Evolutionary conservation across 768 basidiomycete species (phyloP).

Genomic region (Trametopsis cervina): DNA sequence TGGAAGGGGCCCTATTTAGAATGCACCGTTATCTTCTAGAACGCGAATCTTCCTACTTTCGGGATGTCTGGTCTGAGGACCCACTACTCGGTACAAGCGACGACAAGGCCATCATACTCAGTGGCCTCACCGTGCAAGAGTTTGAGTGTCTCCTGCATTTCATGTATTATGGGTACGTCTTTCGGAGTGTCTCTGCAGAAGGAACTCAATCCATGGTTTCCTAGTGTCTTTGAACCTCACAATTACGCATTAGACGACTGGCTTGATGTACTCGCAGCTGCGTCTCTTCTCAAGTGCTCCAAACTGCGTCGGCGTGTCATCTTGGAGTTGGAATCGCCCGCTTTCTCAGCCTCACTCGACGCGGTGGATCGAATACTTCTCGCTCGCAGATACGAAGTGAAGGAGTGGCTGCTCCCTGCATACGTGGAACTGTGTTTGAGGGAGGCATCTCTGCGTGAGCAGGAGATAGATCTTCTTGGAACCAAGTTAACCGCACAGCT

Average conservation of each 20-base stretch:
- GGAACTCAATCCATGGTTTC: background rate
- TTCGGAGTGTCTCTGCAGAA: background rate
- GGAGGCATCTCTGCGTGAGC: conserved; percentile 2
- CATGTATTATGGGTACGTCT: conserved; percentile 32
- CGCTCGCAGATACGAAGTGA: conserved; percentile 5
- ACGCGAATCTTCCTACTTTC: conserved; percentile 31
- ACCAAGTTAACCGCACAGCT: conserved; percentile 3
- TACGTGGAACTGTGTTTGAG: conserved; percentile 8
- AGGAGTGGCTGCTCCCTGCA: conserved; percentile 4
- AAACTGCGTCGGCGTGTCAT: conserved; percentile 6
- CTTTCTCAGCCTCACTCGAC: conserved; percentile 2
- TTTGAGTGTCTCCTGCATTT: conserved; percentile 34
- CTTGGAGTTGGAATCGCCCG: conserved; percentile 1
- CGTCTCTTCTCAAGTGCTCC: conserved; percentile 26
- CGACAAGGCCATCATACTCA: conserved; percentile 28
- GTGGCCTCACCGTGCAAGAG: conserved; percentile 24
- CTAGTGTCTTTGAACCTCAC: conserved; percentile 13
- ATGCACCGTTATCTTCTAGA: conserved; percentile 34
- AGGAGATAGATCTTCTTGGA: conserved; percentile 8
- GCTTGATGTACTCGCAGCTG: conserved; percentile 32
- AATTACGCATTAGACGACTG: conserved; percentile 24
- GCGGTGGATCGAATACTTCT: conserved; percentile 10
- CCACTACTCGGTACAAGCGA: conserved; percentile 21
- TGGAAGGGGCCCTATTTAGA: conserved; percentile 31
- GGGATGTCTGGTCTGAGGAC: conserved; percentile 24